Evolutionary conservation across 345 rosid genomes (phyloP), one percentile per base, ranked within the genome.

Genomic region (Syzygium aqueum): DNA sequence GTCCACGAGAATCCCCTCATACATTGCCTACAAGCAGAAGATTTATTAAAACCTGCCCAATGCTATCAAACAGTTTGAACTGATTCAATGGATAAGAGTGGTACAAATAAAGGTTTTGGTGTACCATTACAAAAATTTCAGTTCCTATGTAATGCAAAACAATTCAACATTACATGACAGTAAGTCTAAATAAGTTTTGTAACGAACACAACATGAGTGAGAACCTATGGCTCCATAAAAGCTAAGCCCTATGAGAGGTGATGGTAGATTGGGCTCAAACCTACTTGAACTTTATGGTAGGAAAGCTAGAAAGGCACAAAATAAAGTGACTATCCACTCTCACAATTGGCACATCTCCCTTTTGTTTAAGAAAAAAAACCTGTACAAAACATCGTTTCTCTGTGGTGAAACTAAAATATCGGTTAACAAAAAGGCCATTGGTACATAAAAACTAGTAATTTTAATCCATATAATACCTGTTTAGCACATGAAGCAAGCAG

Each of bases 1-100:
- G 88, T 97, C 99, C 90, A 97, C 99, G 61, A 97, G 96, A 93
- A 97, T 96, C 86, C 99, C 98, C 94, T 97, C 99, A 92, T 95
- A 97, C 98, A 97, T 95, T 73, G 99, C 99, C 99, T 97, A 93
- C 92, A 93, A 77, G 89, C 51, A 73, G 49, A 73, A 73, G 82
- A 73, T 37, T 73, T 73, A 73, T 73, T 73, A 73, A 67, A 37
- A 73, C 82, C 49, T 73, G 46, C 82, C 49, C 49, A 73, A 73
- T 9, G 22, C 78, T 33, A 30, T 73, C 25, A 73, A 33, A 23
- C 80, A 73, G 23, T 21, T 37, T 73, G 49, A 73, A 37, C 8
- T 19, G 25, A 73, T 37, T 73, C 82, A 37, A 73, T 17, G 25
- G 46, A 73, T 19, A 19, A 37, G 49, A 73, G 49, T 37, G 82